Percentiles rank a stretch among this genome's conserved stretches.
Evolutionary conservation across 768 basidiomycete genomes (phyloP).

Genomic region (Cystofilobasidium macerans): DNA sequence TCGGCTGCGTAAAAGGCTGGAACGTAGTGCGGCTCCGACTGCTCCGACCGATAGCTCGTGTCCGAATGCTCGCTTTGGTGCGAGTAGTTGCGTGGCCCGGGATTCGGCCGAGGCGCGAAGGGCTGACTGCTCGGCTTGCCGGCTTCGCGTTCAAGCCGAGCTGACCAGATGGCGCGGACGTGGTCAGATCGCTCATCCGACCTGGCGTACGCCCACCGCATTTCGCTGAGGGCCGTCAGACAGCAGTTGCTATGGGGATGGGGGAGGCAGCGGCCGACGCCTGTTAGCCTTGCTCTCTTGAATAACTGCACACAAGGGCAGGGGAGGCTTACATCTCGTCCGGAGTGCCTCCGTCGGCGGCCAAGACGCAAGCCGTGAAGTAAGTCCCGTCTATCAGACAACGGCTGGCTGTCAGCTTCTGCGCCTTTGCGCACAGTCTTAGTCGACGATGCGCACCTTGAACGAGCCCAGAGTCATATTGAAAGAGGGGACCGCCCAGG

Average conservation of each 20-base stretch:
- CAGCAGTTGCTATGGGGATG: constrained; percentile 10
- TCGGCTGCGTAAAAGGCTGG: background rate
- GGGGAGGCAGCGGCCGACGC: background rate
- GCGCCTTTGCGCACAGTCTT: no score
- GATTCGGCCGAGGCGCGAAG: background rate
- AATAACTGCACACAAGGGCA: constrained; percentile 27
- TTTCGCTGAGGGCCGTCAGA: constrained; percentile 19
- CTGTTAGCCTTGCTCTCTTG: constrained; percentile 17
- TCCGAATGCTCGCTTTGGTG: background rate
- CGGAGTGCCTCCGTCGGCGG: constrained; percentile 46
- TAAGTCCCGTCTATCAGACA: constrained; percentile 72
- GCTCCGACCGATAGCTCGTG: background rate
- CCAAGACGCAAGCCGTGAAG: constrained; percentile 69
- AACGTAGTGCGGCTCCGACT: background rate
- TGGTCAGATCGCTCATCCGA: constrained; percentile 12
- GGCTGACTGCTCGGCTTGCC: background rate
- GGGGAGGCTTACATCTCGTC: constrained; percentile 42
- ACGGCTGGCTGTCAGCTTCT: no score
- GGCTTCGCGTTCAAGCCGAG: background rate
- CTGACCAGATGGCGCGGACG: constrained; percentile 16
- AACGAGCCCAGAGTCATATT: constrained; percentile 73
- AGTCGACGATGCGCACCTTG: constrained; percentile 40
- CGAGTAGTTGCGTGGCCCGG: background rate
- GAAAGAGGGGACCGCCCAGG: constrained; percentile 55
- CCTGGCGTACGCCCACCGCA: constrained; percentile 24